Base-by-base conservation (phyloP, 2,329 filamentous ascomycete species). In the Sphaerulina populicola region DNA sequence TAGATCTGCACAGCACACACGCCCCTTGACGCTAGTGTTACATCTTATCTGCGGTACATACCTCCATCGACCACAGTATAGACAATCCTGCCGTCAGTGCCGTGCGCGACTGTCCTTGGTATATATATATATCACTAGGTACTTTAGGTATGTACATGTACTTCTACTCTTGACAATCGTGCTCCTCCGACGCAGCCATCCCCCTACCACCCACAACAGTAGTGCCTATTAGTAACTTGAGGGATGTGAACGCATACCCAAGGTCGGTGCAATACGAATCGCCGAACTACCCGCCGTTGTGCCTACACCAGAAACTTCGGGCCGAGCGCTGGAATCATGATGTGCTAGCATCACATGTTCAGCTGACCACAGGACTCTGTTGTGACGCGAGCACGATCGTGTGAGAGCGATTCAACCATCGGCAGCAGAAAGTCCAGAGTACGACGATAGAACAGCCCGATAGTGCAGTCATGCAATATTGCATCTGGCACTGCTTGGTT, bases 1-100 rank as follows among this genome's bases (percentile, higher is more conserved):
- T 31, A 47, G 46, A 49, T 49, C 46, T 42, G 30, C 46, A 49
- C 18, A 38, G 46, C 7, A 49, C 46, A 43, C 12, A 35, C 42
- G 46, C 38, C 42, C 31, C 14, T n/a, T 42, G 38, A 35, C 29
- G 39, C 10, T 27, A 7, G 2, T 27, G 21, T 21, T 18, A 33
- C 15, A 23, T 27, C 44, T 30, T 18, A 12, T 49, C 14, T 38
- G 31, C 31, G 14, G 37, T 18, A n/a, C n/a, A n/a, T n/a, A n/a
- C n/a, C n/a, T n/a, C n/a, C n/a, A 18, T 18, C 18, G 18, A 18
- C 18, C 4, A 18, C 18, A 18, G 18, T 40, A 29, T 33, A 10
- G 14, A 40, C 40, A 27, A 40, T 31, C 45, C 36, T 21, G 29
- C 36, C 15, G 36, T 39, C 21, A 23, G 14, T 21, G 29, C 36